A percentile compares a stretch with the other conserved stretches of the same genome.
Evolutionary conservation across 2,329 filamentous ascomycete species (phyloP).

Genomic region (Colletotrichum echinochloae): DNA sequence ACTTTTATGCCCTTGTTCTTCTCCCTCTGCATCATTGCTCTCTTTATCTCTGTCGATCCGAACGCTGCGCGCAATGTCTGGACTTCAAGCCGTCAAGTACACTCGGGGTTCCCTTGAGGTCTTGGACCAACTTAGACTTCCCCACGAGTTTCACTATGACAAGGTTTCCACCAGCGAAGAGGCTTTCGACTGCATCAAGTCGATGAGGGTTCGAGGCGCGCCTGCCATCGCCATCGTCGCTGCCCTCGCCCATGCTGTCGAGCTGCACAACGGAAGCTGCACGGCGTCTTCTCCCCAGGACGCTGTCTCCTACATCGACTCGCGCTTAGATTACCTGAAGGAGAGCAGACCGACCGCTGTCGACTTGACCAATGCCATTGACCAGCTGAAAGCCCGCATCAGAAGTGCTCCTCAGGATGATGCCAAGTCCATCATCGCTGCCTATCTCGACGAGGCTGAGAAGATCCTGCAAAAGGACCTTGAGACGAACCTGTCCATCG

Average conservation of each 20-base stretch:
- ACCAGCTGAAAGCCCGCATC: slow-evolving; percentile 78
- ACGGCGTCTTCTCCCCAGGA: slow-evolving; percentile 62
- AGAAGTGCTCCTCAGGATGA: slow-evolving; percentile 55
- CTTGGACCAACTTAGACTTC: slow-evolving; percentile 85
- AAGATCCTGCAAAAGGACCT: slow-evolving; percentile 89
- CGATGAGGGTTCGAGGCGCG: slow-evolving; percentile 83
- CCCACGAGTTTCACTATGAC: slow-evolving; percentile 85
- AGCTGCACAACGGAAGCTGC: slow-evolving; percentile 72
- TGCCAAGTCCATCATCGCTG: slow-evolving; percentile 67
- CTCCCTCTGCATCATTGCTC: neutral
- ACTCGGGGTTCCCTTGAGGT: slow-evolving; percentile 78
- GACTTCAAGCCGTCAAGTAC: slow-evolving; percentile 83
- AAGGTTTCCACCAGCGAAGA: slow-evolving; percentile 76
- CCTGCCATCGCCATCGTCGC: slow-evolving; percentile 99
- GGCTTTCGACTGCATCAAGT: slow-evolving; percentile 84
- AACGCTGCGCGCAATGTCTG: slow-evolving; percentile 56
- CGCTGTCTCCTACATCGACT: slow-evolving; percentile 77
- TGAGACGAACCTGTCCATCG: slow-evolving; percentile 87
- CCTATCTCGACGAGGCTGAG: slow-evolving; percentile 85
- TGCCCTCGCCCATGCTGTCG: slow-evolving; percentile 86
- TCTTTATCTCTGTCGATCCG: neutral
- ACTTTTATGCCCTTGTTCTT: neutral
- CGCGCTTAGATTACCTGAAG: slow-evolving; percentile 86
- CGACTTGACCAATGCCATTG: slow-evolving; percentile 90
- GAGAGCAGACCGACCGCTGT: slow-evolving; percentile 94